These are phyloP conservation scores for Colletotrichum sublineola DNA, from an alignment of 2,329 filamentous ascomycete species.

Conservation along the genomic window DNA sequence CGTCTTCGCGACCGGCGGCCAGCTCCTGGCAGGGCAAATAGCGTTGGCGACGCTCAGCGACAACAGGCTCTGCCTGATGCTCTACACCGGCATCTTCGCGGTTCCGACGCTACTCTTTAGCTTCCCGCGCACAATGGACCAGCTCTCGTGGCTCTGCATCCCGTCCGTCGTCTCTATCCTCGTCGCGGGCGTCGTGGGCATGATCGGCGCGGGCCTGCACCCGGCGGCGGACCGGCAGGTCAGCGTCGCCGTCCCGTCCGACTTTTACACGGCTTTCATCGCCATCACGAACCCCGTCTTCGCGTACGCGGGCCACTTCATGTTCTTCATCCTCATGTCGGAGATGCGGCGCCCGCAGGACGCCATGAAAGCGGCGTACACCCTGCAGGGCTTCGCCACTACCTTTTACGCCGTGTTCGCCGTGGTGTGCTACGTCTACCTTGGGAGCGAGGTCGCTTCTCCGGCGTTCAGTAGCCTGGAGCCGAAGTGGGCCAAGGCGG, in stretches of 20 bases:
- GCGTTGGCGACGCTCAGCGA: conserved; percentile 61
- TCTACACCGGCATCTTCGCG: conserved; percentile 65
- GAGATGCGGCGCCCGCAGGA: conserved; percentile 66
- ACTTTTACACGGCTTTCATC: conserved; percentile 51
- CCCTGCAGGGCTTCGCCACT: conserved; percentile 63
- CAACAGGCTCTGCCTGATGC: conserved; percentile 61
- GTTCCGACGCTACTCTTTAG: conserved; percentile 60
- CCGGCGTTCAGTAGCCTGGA: conserved; percentile 63
- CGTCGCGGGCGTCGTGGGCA: conserved; percentile 63
- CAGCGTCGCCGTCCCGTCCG: conserved; percentile 52
- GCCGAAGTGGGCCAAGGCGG: conserved; percentile 61
- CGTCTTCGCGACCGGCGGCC: conserved; percentile 63
- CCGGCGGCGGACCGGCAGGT: conserved; percentile 55
- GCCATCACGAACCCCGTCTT: conserved; percentile 62
- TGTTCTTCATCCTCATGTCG: conserved; percentile 67
- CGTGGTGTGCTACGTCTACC: conserved; percentile 63
- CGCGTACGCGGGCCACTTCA: conserved; percentile 65
- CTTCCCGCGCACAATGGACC: conserved; percentile 63
- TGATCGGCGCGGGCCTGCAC: conserved; percentile 61
- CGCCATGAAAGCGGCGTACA: conserved; percentile 65
- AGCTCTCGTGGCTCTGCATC: conserved; percentile 62
- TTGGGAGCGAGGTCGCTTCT: conserved; percentile 59
- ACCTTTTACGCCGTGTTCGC: conserved; percentile 65
- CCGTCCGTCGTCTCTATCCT: conserved; percentile 61
- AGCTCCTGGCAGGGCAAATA: conserved; percentile 65